Percentiles rank a stretch among this genome's conserved stretches.
Evolutionary conservation across 257 asterid genomes (phyloP).

Genomic region (Gentiana dahurica): DNA sequence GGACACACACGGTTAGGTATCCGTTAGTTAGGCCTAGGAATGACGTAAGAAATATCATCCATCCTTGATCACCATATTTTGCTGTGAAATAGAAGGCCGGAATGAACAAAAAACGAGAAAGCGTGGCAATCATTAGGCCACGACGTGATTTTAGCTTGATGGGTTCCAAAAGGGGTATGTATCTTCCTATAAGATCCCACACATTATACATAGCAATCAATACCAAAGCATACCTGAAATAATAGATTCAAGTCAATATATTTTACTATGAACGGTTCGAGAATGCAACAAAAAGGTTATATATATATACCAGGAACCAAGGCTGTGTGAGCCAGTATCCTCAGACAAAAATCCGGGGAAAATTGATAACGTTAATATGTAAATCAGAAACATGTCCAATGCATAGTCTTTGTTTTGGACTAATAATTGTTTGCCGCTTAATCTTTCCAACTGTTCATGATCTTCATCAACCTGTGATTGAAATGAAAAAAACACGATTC

Average conservation of each 20-base stretch:
- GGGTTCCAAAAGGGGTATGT: conserved; percentile 23
- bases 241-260: neutral
- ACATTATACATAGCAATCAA: conserved; percentile 32
- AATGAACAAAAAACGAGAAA: conserved; percentile 18
- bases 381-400: conserved; percentile 26
- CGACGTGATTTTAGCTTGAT: conserved; percentile 27
- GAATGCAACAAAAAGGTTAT: neutral
- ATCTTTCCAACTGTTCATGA: conserved; percentile 16
- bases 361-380: conserved; percentile 26
- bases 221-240: conserved; percentile 32
- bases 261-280: neutral
- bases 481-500: neutral
- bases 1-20: conserved; percentile 35
- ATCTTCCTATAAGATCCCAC: conserved; percentile 39
- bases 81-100: conserved; percentile 40
- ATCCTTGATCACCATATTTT: conserved; percentile 35
- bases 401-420: conserved; percentile 31
- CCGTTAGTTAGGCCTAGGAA: conserved; percentile 31
- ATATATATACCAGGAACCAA: conserved; percentile 28
- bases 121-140: conserved; percentile 15
- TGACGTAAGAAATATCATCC: conserved; percentile 35
- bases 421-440: conserved; percentile 27
- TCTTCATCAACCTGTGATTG: conserved; percentile 13
- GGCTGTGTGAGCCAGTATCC: conserved; percentile 33
- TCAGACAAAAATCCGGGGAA: conserved; percentile 39